phyloP scores from a whole-genome alignment of 2,329 filamentous ascomycete genomes.

The Albifimbria verrucaria region DNA sequence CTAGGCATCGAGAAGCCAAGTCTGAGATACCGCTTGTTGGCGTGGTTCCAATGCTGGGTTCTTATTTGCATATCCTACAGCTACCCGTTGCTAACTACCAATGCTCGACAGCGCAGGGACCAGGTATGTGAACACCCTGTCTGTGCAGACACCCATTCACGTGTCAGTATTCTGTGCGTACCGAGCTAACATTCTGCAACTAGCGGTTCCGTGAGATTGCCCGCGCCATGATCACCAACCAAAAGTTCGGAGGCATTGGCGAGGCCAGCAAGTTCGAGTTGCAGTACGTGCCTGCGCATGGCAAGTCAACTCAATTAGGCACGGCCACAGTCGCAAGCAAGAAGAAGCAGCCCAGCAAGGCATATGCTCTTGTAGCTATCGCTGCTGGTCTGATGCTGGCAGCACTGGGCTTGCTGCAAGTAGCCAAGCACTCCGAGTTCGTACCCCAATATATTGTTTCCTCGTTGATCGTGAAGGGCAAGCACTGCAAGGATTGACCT shows the following conservation, averaged over 20 bases:
- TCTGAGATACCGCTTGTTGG: slow-evolving; percentile 56
- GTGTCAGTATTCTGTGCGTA: too few relatives aligned
- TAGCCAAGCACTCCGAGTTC: neutral
- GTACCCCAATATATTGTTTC: neutral
- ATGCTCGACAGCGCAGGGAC: slow-evolving; percentile 32
- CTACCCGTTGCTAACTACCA: slow-evolving; percentile 30
- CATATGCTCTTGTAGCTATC: neutral
- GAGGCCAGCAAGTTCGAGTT: slow-evolving; percentile 64
- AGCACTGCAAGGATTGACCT: neutral
- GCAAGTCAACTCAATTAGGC: slow-evolving; percentile 32
- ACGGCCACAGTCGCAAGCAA: slow-evolving; percentile 2
- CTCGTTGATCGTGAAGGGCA: neutral
- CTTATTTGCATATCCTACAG: slow-evolving; percentile 55
- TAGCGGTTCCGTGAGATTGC: slow-evolving; percentile 22
- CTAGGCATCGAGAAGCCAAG: slow-evolving; percentile 56
- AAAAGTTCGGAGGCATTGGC: slow-evolving; percentile 58
- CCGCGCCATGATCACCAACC: slow-evolving; percentile 57
- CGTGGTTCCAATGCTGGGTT: slow-evolving; percentile 64
- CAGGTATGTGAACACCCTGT: slow-evolving; percentile 16
- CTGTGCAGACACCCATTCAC: too few relatives aligned
- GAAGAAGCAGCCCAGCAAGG: neutral
- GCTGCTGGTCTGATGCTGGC: slow-evolving; percentile 2
- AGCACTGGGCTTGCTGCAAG: slow-evolving; percentile 1
- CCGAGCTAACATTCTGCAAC: slow-evolving; percentile 12
- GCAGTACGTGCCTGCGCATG: slow-evolving; percentile 59